Evolutionary conservation across 495 filamentous ascomycete species (phyloP).

Genomic region (Podospora bellae-mahoneyi): DNA sequence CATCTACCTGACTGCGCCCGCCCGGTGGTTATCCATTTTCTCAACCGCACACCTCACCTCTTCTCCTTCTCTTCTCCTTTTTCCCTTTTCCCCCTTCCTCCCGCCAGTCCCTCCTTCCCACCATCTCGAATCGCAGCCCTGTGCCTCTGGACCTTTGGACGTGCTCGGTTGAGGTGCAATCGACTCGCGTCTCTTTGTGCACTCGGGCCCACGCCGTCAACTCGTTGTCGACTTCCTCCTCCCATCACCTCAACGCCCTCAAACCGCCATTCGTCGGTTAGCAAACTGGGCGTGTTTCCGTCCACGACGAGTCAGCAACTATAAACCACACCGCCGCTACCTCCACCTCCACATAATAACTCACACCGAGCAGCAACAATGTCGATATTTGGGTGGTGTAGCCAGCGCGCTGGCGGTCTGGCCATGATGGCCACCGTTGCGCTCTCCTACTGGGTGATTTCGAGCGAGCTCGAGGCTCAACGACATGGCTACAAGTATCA

Average conservation of each 20-base stretch:
- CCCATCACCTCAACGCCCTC: background rate
- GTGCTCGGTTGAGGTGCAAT: slow-evolving; percentile 23
- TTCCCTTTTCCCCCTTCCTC: slow-evolving; percentile 19
- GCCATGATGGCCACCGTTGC: slow-evolving; percentile 44
- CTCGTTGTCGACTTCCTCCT: background rate
- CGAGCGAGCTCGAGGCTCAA: slow-evolving; percentile 40
- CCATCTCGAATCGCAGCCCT: slow-evolving; percentile 18
- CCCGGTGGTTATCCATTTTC: slow-evolving; percentile 5
- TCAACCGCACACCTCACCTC: slow-evolving; percentile 12
- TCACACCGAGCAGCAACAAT: slow-evolving; percentile 24
- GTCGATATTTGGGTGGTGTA: slow-evolving; percentile 50
- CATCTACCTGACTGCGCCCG: slow-evolving; percentile 9
- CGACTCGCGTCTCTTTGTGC: slow-evolving; percentile 25
- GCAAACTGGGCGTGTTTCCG: background rate
- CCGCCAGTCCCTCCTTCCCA: slow-evolving; percentile 28
- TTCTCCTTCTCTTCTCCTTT: slow-evolving; percentile 22
- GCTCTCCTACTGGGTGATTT: slow-evolving; percentile 48
- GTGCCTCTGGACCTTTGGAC: slow-evolving; percentile 31
- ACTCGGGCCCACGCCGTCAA: slow-evolving; percentile 9
- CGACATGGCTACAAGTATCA: slow-evolving; percentile 47
- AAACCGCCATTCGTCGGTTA: slow-evolving; percentile 14
- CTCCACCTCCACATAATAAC: background rate
- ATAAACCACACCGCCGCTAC: slow-evolving; percentile 3
- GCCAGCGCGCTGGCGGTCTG: slow-evolving; percentile 47
- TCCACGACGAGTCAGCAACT: slow-evolving; percentile 1